These are phyloP conservation scores for Acorus calamus DNA, from an alignment of 106 monocot species.

Conservation along the genomic window DNA sequence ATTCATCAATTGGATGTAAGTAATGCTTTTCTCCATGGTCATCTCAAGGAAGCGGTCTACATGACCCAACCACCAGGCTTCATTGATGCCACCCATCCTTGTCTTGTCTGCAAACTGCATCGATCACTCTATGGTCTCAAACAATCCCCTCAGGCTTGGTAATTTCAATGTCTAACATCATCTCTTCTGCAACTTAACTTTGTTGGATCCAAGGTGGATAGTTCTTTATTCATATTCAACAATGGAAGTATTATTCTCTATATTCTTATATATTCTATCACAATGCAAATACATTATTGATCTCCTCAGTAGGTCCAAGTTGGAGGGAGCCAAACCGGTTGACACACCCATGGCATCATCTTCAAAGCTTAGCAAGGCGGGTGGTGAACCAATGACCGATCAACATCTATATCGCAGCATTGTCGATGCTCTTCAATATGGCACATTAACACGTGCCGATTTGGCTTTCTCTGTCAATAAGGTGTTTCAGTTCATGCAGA, in stretches of 20 bases:
- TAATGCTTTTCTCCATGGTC: neutral
- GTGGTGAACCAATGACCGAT: neutral
- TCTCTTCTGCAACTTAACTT: neutral
- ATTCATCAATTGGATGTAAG: neutral
- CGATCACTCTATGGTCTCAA: neutral
- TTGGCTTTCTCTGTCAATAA: constrained; percentile 3
- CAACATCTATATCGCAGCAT: neutral
- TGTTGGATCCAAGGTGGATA: neutral
- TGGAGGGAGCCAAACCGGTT: constrained; percentile 2
- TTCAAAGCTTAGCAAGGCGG: neutral
- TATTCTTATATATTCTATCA: neutral
- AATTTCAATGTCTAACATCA: neutral
- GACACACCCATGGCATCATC: neutral
- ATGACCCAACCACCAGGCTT: constrained; percentile 2
- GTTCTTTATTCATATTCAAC: neutral
- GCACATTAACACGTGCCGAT: neutral
- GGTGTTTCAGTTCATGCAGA: constrained; percentile 9
- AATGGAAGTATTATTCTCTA: neutral
- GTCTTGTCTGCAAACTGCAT: neutral
- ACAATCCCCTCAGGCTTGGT: neutral
- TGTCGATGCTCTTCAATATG: constrained; percentile 1
- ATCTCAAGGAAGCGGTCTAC: constrained; percentile 1
- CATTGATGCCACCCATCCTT: neutral
- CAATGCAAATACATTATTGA: too few relatives aligned
- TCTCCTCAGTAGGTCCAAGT: neutral